These are phyloP conservation scores for Agaricus sinodeliciosus DNA, from an alignment of 768 basidiomycete species.

Conservation along the genomic window DNA sequence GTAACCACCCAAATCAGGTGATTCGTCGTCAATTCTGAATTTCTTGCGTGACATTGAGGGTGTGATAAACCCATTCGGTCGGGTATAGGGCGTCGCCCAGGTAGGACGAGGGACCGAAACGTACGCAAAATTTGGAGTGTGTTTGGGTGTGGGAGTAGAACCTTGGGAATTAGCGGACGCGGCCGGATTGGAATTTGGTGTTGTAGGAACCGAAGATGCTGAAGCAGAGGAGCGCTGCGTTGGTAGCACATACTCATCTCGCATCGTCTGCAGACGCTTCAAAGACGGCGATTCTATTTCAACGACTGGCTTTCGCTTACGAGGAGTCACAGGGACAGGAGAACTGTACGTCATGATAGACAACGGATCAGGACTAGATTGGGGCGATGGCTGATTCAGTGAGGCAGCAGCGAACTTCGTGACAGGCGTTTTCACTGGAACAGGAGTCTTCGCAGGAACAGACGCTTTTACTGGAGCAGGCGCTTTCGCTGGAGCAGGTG, in stretches of 20 bases:
- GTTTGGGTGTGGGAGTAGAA: slow-evolving; percentile 27
- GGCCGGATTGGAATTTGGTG: slow-evolving; percentile 24
- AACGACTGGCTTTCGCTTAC: slow-evolving; percentile 62
- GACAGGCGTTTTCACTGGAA: slow-evolving; percentile 6
- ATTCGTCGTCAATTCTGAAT: slow-evolving; percentile 27
- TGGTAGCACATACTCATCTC: slow-evolving; percentile 9
- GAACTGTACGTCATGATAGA: slow-evolving; percentile 28
- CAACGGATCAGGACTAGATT: slow-evolving; percentile 55
- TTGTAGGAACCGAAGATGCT: slow-evolving; percentile 17
- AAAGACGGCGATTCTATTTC: slow-evolving; percentile 54
- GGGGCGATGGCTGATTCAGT: slow-evolving; percentile 14
- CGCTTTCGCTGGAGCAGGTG: slow-evolving; percentile 15
- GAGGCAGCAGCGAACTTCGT: slow-evolving; percentile 12
- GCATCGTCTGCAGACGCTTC: slow-evolving; percentile 44
- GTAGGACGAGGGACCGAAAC: slow-evolving; percentile 40
- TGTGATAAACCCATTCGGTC: slow-evolving; percentile 17
- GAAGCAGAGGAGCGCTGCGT: slow-evolving; percentile 14
- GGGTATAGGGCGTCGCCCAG: slow-evolving; percentile 37
- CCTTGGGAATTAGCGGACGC: slow-evolving; percentile 11
- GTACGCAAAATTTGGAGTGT: slow-evolving; percentile 34
- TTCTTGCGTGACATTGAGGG: slow-evolving; percentile 18
- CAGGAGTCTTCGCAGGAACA: neutral
- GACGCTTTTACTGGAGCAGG: neutral
- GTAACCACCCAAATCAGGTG: slow-evolving; percentile 49
- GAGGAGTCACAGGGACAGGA: slow-evolving; percentile 42